Evolutionary conservation across 2,329 filamentous ascomycete genomes (phyloP).

Genomic region (Paecilomyces variotii): DNA sequence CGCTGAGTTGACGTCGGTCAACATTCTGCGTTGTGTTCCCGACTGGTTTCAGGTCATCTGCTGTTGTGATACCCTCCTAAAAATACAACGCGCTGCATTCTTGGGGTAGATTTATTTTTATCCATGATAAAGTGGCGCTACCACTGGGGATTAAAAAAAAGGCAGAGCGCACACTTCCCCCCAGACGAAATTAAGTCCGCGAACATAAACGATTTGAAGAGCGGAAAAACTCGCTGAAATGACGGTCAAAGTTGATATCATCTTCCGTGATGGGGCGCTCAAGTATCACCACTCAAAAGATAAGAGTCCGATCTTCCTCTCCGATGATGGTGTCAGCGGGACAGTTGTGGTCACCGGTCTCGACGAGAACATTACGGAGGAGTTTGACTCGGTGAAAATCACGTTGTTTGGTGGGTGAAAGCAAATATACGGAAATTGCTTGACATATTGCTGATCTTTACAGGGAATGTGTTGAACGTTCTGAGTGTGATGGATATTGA

Average conservation of each 20-base stretch:
- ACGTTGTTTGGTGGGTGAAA: conserved; percentile 1
- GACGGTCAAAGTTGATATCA: background rate
- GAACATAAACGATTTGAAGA: background rate
- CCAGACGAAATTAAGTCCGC: background rate
- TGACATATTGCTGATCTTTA: background rate
- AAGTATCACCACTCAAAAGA: background rate
- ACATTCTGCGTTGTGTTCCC: background rate
- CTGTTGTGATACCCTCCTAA: background rate
- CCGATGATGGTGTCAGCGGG: conserved; percentile 2
- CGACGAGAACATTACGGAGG: background rate
- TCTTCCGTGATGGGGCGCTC: background rate
- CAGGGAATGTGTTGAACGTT: background rate
- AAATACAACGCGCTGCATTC: background rate
- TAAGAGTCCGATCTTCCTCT: conserved; percentile 1
- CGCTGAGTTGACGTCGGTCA: background rate
- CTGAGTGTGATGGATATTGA: background rate
- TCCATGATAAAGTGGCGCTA: background rate
- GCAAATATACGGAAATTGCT: background rate
- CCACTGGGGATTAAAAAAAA: background rate
- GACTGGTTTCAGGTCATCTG: background rate
- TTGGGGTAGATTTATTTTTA: background rate
- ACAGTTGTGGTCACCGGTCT: background rate
- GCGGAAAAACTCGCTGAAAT: background rate
- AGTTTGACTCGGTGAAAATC: conserved; percentile 2
- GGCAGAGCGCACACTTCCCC: background rate